Evolutionary conservation across 495 filamentous ascomycete genomes (phyloP), one percentile per base, ranked within the genome.

Genomic region (Penicillium flavigenum): DNA sequence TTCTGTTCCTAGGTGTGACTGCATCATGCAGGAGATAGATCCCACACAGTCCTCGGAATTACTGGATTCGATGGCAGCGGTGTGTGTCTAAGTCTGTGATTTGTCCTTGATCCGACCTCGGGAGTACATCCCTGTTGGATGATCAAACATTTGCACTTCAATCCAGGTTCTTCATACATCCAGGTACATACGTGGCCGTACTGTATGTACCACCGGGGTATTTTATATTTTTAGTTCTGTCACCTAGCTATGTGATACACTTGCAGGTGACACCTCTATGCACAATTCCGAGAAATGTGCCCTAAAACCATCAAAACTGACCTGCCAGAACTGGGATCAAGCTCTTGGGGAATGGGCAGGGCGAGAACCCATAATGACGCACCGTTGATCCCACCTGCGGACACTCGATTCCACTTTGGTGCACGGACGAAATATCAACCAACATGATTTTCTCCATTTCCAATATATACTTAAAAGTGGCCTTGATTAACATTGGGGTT

Each of bases 31-130:
- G 17, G 47, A 38, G 31, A 3, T 22, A 22, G 6, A 52, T 42
- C 50, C 50, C 36, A n/a, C 26, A 12, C 32, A 34, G 45, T 26
- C 10, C 32, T 41, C 50, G 50, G 36, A 4, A 41, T 27, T 42
- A 24, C 50, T 52, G 50, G 38, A 52, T 42, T 41, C 34, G 22
- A 19, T 41, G 17, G 24, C 49, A 38, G 49, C 50, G 50, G 50
- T 52, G 36, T 52, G 16, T 34, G 5, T 17, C 8, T 47, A 12
- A 29, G 16, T 8, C n/a, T 48, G n/a, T 48, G 46, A 48, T 48
- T 32, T 48, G 29, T 9, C 46, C 4, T 29, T 4, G 10, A 32
- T 9, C 6, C 10, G 6, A n/a, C 31, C 31, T 34, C 31, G 31
- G 31, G 31, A 39, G n/a, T 32, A 19, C 14, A 48, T 48, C 46